Percentiles rank a stretch among this genome's conserved stretches.
These are phyloP conservation scores for Calonectria montana DNA, from an alignment of 2,329 filamentous ascomycete species.

Conservation along the genomic window DNA sequence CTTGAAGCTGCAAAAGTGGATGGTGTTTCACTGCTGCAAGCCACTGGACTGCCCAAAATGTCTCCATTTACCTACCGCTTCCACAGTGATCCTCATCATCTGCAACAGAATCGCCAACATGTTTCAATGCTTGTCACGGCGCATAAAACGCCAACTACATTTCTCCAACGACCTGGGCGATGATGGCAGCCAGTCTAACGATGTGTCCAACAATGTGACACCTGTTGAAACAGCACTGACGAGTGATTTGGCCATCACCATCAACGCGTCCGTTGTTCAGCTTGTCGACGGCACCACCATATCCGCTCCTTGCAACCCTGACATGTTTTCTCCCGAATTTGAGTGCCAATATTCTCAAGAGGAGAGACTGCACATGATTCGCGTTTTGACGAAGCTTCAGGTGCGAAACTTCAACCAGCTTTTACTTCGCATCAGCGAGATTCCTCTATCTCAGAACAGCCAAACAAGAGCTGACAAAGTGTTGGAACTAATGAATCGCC, in stretches of 20 bases:
- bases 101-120: slow-evolving; percentile 44
- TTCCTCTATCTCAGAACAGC: slow-evolving; percentile 15
- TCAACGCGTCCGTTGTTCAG: slow-evolving; percentile 6
- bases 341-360: slow-evolving; percentile 41
- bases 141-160: background rate
- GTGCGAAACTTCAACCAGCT: slow-evolving; percentile 39
- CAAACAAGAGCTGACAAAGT: slow-evolving; percentile 20
- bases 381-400: slow-evolving; percentile 41
- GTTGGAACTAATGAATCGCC: background rate
- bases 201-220: background rate
- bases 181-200: background rate
- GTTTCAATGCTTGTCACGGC: slow-evolving; percentile 42
- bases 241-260: background rate
- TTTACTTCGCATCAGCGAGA: slow-evolving; percentile 28
- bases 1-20: slow-evolving; percentile 44
- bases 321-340: slow-evolving; percentile 42
- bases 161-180: background rate
- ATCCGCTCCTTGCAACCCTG: slow-evolving; percentile 34
- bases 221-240: background rate
- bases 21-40: slow-evolving; percentile 43
- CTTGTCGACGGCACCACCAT: slow-evolving; percentile 29
- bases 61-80: background rate
- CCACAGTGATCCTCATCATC: slow-evolving; percentile 41
- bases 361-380: slow-evolving; percentile 46
- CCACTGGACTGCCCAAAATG: slow-evolving; percentile 41